A percentile compares a stretch with the other conserved stretches of the same genome.
These are phyloP conservation scores for Podila horticola DNA, from an alignment of 192 early-diverging fungal genomes.

Conservation along the genomic window DNA sequence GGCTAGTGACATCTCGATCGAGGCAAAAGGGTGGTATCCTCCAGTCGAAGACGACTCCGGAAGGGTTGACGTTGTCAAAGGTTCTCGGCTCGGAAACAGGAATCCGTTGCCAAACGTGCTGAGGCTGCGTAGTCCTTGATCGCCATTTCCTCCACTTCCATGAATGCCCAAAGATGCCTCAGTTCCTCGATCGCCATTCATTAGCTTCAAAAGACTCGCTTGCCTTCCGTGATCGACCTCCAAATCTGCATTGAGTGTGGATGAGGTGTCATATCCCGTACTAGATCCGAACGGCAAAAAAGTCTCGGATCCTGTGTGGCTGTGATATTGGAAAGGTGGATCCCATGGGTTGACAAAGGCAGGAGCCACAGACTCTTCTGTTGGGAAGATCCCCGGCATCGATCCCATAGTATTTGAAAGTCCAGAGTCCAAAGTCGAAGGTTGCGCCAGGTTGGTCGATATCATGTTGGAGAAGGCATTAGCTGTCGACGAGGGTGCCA, in stretches of 20 bases:
- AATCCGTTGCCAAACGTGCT: slow-evolving; percentile 16
- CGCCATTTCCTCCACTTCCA: background rate
- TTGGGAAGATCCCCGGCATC: background rate
- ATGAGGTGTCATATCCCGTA: background rate
- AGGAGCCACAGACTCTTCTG: background rate
- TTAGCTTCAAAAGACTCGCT: slow-evolving; percentile 28
- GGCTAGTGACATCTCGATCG: slow-evolving; percentile 36
- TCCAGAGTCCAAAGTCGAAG: background rate
- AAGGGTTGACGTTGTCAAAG: background rate
- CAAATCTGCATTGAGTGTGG: background rate
- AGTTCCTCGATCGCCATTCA: slow-evolving; percentile 13
- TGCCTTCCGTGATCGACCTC: slow-evolving; percentile 12
- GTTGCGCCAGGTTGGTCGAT: too few relatives aligned
- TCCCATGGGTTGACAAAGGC: slow-evolving; percentile 49
- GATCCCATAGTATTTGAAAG: background rate
- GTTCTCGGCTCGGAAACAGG: slow-evolving; percentile 8
- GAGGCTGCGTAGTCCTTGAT: background rate
- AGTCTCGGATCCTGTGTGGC: slow-evolving; percentile 22
- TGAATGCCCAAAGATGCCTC: background rate
- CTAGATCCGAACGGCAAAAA: slow-evolving; percentile 26
- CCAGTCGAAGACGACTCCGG: background rate
- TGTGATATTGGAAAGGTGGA: slow-evolving; percentile 12
- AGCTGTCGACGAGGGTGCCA: background rate
- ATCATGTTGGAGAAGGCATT: too few relatives aligned
- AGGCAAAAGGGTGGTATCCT: slow-evolving; percentile 17